A percentile compares a stretch with the other conserved stretches of the same genome.
These are phyloP conservation scores for Suillus bovinus DNA, from an alignment of 768 basidiomycete genomes.

Conservation along the genomic window DNA sequence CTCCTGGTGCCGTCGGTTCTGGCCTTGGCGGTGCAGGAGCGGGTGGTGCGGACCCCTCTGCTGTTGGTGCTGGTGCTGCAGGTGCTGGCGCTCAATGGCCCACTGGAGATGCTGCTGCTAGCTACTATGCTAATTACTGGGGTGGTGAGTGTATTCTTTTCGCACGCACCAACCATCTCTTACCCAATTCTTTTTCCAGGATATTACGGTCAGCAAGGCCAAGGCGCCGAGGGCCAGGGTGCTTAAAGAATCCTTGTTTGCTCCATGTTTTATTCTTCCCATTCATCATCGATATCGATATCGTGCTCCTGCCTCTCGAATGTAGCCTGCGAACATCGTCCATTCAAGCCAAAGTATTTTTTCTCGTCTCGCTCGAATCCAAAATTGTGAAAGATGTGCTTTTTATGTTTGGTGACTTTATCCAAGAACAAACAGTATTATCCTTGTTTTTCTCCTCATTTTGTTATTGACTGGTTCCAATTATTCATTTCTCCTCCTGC, in stretches of 20 bases:
- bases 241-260: slow-evolving; percentile 28
- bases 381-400: slow-evolving; percentile 32
- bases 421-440: slow-evolving; percentile 30
- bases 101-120: slow-evolving; percentile 67
- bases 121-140: slow-evolving; percentile 84
- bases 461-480: slow-evolving; percentile 19
- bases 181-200: slow-evolving; percentile 42
- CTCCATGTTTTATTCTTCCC: slow-evolving; percentile 27
- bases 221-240: slow-evolving; percentile 53
- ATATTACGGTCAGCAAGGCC: slow-evolving; percentile 79
- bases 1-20: slow-evolving; percentile 52
- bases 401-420: slow-evolving; percentile 34
- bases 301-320: slow-evolving; percentile 26
- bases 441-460: slow-evolving; percentile 28
- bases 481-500: slow-evolving; percentile 7
- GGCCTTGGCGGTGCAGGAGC: slow-evolving; percentile 58
- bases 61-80: slow-evolving; percentile 47
- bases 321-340: slow-evolving; percentile 33
- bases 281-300: slow-evolving; percentile 21
- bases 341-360: slow-evolving; percentile 23
- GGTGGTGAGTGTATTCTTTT: slow-evolving; percentile 54
- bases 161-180: background rate
- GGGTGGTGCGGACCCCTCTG: slow-evolving; percentile 54
- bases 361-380: slow-evolving; percentile 30
- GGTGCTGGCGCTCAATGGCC: slow-evolving; percentile 78